These are phyloP conservation scores for Trebouxia sp. DNA, from an alignment of 139 green algal species.

Conservation along the genomic window DNA sequence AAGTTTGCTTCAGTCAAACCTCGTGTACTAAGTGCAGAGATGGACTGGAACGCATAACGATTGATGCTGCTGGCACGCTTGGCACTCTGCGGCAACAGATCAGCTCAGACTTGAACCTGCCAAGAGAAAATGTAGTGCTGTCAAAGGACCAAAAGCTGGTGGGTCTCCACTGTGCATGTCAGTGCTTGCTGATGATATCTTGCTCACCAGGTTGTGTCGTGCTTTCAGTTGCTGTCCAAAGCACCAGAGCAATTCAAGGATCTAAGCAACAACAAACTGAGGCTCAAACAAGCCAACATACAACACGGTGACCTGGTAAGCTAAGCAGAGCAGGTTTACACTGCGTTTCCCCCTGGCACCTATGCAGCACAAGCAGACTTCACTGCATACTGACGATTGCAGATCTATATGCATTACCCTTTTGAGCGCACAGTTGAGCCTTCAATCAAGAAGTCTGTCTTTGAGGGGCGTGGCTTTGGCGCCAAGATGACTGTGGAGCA, in stretches of 20 bases:
- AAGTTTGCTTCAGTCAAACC: no score
- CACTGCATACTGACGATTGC: neutral
- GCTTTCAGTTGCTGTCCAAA: constrained; percentile 45
- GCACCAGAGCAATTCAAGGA: constrained; percentile 52
- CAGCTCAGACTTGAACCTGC: constrained; percentile 64
- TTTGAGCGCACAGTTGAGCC: constrained; percentile 69
- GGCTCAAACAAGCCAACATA: constrained; percentile 50
- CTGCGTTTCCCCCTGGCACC: neutral
- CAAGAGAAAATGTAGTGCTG: constrained; percentile 70
- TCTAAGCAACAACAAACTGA: constrained; percentile 32
- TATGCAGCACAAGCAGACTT: neutral
- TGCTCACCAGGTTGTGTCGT: neutral
- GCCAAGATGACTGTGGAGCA: constrained; percentile 79
- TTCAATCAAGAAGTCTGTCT: constrained; percentile 41
- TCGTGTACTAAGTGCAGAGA: constrained; percentile 50
- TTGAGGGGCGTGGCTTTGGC: constrained; percentile 61
- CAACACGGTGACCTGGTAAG: constrained; percentile 67
- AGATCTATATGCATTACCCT: constrained; percentile 73
- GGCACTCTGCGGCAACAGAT: constrained; percentile 60
- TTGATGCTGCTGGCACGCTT: constrained; percentile 58
- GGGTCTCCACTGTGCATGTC: constrained; percentile 34
- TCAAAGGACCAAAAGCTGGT: constrained; percentile 76
- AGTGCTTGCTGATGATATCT: neutral
- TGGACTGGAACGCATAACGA: constrained; percentile 80
- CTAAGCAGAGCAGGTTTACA: neutral